Percentiles rank a stretch among this genome's conserved stretches.
These are phyloP conservation scores for Pulicaria dysenterica DNA, from an alignment of 129 eudicot genomes.

Conservation along the genomic window DNA sequence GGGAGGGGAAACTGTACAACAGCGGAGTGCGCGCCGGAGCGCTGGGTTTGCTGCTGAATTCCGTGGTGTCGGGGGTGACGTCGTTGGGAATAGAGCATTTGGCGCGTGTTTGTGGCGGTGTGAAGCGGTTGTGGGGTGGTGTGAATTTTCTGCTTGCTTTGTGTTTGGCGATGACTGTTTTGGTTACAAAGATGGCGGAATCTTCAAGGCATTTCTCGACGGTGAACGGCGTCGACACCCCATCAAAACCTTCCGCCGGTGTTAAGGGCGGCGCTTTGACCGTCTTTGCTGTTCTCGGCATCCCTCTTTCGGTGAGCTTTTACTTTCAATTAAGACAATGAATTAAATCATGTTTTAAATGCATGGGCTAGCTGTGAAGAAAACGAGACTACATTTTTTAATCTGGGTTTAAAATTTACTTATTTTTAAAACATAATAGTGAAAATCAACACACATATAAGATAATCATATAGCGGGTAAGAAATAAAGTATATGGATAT, in stretches of 20 bases:
- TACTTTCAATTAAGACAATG: not conserved
- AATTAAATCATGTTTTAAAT: constrained; percentile 12
- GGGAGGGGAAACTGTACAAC: constrained; percentile 38
- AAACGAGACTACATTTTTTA: too few species aligned
- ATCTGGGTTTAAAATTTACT: too few species aligned
- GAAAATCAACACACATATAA: too few species aligned
- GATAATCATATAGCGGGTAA: too few species aligned
- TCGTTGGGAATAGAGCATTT: constrained; percentile 49
- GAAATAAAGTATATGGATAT: too few species aligned
- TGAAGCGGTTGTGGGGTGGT: constrained; percentile 71
- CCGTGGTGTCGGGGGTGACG: constrained; percentile 65
- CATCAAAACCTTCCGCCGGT: constrained; percentile 41
- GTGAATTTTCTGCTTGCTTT: constrained; percentile 61
- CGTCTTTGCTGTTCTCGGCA: constrained; percentile 63
- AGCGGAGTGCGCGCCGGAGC: constrained; percentile 75
- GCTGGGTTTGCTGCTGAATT: constrained; percentile 61
- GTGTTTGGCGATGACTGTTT: constrained; percentile 65
- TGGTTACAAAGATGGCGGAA: constrained; percentile 60
- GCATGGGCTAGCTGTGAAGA: not conserved
- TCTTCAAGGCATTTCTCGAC: constrained; percentile 21
- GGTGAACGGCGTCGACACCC: constrained; percentile 10
- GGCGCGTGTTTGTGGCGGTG: constrained; percentile 56
- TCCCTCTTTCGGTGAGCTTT: constrained; percentile 73
- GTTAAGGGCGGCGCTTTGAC: constrained; percentile 62
- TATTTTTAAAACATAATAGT: too few species aligned